Percentiles rank a stretch among this genome's conserved stretches.
Conservation (phyloP, 805 yeast genomes). For the Candida xiaguanensis region DNA sequence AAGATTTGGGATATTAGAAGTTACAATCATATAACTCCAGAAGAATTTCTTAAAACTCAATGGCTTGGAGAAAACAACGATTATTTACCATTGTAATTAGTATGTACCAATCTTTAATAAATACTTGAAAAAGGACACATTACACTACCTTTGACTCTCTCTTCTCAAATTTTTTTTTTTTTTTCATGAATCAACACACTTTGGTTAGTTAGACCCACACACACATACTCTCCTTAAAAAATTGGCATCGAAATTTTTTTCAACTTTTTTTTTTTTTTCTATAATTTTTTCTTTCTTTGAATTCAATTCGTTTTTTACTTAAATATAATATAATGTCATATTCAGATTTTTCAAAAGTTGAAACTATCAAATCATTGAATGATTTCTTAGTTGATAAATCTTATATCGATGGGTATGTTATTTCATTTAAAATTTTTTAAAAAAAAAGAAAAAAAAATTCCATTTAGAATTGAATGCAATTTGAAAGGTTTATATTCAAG, state of each 20-base stretch:
- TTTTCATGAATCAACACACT: not conserved
- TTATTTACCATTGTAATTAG: slow-evolving; percentile 35
- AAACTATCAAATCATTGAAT: slow-evolving; percentile 63
- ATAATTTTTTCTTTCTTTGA: slow-evolving; percentile 3
- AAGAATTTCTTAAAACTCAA: slow-evolving; percentile 38
- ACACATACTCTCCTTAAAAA: not conserved
- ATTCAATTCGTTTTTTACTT: slow-evolving; percentile 6
- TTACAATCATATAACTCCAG: slow-evolving; percentile 27
- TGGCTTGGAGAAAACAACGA: slow-evolving; percentile 53
- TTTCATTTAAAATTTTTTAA: not conserved
- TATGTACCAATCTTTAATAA: not conserved
- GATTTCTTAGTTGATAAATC: slow-evolving; percentile 87
- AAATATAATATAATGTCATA: slow-evolving; percentile 53
- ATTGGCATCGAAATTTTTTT: not conserved
- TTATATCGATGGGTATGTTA: slow-evolving; percentile 91
- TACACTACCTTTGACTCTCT: slow-evolving; percentile 1
- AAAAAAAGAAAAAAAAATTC: not conserved
- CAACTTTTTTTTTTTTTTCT: slow-evolving; percentile 2
- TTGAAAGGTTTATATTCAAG: not conserved
- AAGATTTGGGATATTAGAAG: slow-evolving; percentile 41
- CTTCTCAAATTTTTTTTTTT: not conserved
- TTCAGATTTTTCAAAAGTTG: slow-evolving; percentile 78
- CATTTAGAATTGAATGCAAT: not conserved
- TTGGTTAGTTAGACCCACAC: not conserved
- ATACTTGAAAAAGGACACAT: not conserved